These are phyloP conservation scores for Arxiozyma heterogenica DNA, from an alignment of 1,139 yeast genomes.

Conservation along the genomic window DNA sequence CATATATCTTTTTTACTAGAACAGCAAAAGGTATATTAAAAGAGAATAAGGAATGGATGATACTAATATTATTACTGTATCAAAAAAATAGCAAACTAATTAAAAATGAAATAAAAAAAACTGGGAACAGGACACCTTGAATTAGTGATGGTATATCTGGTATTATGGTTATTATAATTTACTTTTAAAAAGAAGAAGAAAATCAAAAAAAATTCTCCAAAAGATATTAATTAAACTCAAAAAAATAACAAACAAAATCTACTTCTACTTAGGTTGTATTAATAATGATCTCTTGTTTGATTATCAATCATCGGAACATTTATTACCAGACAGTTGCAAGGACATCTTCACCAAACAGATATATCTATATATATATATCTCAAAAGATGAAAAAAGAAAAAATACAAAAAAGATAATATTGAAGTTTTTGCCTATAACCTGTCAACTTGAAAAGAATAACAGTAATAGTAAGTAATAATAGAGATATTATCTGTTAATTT, in stretches of 20 bases:
- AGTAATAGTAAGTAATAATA: no score
- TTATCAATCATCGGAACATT: not conserved
- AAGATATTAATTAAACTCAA: no score
- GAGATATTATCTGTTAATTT: no score
- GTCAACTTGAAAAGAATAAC: not conserved
- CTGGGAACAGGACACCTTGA: no score
- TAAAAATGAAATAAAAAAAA: not conserved
- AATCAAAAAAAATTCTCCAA: not conserved
- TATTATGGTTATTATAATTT: no score
- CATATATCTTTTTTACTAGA: not conserved
- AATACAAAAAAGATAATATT: not conserved
- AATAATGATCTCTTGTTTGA: no score
- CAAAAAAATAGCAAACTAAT: not conserved
- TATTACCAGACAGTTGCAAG: not conserved
- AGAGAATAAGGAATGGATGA: conserved; percentile 4
- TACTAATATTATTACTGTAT: not conserved
- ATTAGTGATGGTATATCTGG: not conserved
- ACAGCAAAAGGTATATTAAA: not conserved
- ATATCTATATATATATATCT: not conserved
- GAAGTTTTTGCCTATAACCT: not conserved
- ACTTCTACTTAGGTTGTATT: not conserved
- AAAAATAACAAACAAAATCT: not conserved
- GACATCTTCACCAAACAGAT: not conserved
- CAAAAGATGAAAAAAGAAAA: not conserved
- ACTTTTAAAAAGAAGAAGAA: no score